phyloP scores from a whole-genome alignment of 805 yeast genomes.

The Teunomyces panamensis region DNA sequence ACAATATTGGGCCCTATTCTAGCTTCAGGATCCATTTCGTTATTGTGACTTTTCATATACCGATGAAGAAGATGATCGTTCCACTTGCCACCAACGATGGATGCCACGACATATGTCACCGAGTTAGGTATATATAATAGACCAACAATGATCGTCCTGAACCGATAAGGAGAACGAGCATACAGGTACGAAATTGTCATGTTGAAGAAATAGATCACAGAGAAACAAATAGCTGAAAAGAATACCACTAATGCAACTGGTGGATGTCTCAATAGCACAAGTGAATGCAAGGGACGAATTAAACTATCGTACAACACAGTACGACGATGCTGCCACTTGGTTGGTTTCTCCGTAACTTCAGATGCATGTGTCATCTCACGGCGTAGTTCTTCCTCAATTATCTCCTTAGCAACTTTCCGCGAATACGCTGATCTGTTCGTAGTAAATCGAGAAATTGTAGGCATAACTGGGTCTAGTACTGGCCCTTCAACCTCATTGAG shows the following conservation, averaged over 20 bases:
- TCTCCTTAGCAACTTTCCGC: slow-evolving; percentile 20
- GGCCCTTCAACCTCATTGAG: slow-evolving; percentile 24
- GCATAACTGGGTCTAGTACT: slow-evolving; percentile 40
- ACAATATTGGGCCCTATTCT: slow-evolving; percentile 74
- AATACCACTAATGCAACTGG: slow-evolving; percentile 67
- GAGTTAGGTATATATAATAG: slow-evolving; percentile 82
- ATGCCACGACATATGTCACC: slow-evolving; percentile 69
- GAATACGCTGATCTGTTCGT: slow-evolving; percentile 35
- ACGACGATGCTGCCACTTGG: slow-evolving; percentile 20
- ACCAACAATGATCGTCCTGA: slow-evolving; percentile 63
- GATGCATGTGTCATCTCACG: slow-evolving; percentile 10
- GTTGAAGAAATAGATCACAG: slow-evolving; percentile 68
- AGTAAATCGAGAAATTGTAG: slow-evolving; percentile 34
- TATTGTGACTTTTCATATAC: slow-evolving; percentile 56
- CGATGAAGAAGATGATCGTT: slow-evolving; percentile 57
- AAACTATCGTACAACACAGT: slow-evolving; percentile 44
- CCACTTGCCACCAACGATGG: slow-evolving; percentile 80
- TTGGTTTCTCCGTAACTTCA: slow-evolving; percentile 13
- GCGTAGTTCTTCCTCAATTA: slow-evolving; percentile 20
- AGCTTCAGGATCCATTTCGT: slow-evolving; percentile 70
- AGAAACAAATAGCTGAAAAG: slow-evolving; percentile 71
- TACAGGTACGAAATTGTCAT: slow-evolving; percentile 66
- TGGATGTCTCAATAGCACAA: slow-evolving; percentile 63
- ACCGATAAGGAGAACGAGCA: slow-evolving; percentile 65
- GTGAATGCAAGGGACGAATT: slow-evolving; percentile 58